phyloP scores from a whole-genome alignment of 2,329 filamentous ascomycete genomes.

The Pezicula radicicola region DNA sequence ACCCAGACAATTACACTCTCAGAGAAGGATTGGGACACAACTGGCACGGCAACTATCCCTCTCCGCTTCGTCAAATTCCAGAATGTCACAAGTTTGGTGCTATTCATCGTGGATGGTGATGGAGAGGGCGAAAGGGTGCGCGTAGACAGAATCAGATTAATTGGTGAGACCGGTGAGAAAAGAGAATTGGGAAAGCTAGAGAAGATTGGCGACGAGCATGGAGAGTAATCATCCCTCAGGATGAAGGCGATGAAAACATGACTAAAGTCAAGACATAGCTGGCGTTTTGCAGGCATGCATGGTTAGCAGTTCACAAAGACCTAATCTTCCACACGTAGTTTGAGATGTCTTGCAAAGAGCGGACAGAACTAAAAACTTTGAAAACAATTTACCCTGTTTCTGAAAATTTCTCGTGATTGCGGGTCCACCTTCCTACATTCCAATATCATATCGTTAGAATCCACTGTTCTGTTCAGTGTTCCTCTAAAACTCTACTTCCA shows the following conservation, averaged over 20 bases:
- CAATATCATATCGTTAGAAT: background rate
- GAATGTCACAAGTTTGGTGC: conserved; percentile 78
- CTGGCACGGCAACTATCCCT: conserved; percentile 68
- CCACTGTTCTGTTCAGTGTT: background rate
- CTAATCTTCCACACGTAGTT: too few species aligned
- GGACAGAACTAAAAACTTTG: conserved; percentile 5
- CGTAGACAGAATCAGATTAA: conserved; percentile 72
- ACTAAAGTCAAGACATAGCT: background rate
- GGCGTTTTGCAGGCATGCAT: background rate
- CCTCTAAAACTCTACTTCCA: background rate
- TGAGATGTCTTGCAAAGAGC: background rate
- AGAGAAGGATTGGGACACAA: conserved; percentile 76
- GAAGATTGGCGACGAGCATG: conserved; percentile 80
- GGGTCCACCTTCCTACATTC: background rate
- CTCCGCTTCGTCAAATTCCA: conserved; percentile 97
- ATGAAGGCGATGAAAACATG: background rate
- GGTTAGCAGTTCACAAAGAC: too few species aligned
- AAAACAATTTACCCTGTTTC: conserved; percentile 9
- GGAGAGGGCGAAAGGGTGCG: conserved; percentile 82
- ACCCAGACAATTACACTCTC: conserved; percentile 77
- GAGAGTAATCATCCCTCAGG: conserved; percentile 41
- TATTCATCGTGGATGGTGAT: conserved; percentile 88
- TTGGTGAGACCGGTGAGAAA: conserved; percentile 90
- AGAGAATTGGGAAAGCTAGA: conserved; percentile 91
- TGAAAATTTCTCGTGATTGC: background rate